A percentile compares a stretch with the other conserved stretches of the same genome.
These are phyloP conservation scores for Blastocystis sp. DNA, from an alignment of 352 stramenopile species.

Conservation along the genomic window DNA sequence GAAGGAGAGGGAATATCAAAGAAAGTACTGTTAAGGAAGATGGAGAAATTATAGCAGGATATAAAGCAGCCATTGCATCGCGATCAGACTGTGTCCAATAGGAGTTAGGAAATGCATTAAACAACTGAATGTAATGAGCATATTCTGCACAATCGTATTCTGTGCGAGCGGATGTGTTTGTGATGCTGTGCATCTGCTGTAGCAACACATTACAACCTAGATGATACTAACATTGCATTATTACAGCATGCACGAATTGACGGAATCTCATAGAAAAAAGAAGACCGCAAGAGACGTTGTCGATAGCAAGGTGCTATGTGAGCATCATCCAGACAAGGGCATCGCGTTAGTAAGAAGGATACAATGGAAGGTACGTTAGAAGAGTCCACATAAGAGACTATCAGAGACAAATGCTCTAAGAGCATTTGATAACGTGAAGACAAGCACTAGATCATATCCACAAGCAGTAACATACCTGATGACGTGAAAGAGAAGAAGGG, in stretches of 20 bases:
- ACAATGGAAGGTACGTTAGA: neutral
- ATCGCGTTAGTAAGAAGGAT: neutral
- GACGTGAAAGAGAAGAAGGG: neutral
- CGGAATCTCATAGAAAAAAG: slow-evolving; percentile 30
- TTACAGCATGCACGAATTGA: neutral
- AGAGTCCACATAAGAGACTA: neutral
- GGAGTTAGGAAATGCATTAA: neutral
- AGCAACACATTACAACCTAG: neutral
- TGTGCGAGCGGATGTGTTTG: neutral
- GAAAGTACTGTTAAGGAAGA: neutral
- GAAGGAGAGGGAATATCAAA: neutral
- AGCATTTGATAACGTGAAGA: neutral
- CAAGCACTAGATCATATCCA: neutral
- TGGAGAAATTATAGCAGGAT: neutral
- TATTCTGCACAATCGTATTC: neutral
- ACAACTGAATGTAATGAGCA: neutral
- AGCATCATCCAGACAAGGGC: neutral
- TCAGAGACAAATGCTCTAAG: neutral
- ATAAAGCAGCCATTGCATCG: neutral
- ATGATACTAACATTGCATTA: neutral
- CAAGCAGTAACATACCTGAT: neutral
- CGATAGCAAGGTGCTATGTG: neutral
- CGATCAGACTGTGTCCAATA: slow-evolving; percentile 19
- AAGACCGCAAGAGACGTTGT: slow-evolving; percentile 14
- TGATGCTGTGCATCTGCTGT: neutral